phyloP scores from a whole-genome alignment of 768 basidiomycete genomes.

The Trametes cubensis region DNA sequence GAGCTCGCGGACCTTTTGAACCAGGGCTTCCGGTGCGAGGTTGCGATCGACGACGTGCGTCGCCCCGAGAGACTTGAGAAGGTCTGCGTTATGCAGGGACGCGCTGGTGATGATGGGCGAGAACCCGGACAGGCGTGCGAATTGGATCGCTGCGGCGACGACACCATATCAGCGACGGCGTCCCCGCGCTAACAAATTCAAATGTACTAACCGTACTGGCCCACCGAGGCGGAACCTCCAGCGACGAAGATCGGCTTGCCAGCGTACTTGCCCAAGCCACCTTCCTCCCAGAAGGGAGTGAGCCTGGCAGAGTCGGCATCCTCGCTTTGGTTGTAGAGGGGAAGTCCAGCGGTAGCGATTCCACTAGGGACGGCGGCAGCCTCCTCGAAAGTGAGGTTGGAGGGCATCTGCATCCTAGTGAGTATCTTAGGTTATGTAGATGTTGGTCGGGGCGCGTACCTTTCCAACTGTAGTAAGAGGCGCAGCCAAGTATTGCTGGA shows the following conservation, averaged over 20 bases:
- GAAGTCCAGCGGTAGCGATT: slow-evolving; percentile 39
- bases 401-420: slow-evolving; percentile 33
- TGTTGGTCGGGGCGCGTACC: slow-evolving; percentile 4
- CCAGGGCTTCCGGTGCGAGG: slow-evolving; percentile 6
- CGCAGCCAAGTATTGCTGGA: slow-evolving; percentile 33
- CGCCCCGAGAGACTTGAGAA: slow-evolving; percentile 34
- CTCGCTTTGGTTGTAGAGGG: slow-evolving; percentile 33
- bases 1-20: slow-evolving; percentile 14
- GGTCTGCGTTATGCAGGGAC: slow-evolving; percentile 28
- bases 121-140: slow-evolving; percentile 34
- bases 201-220: slow-evolving; percentile 30
- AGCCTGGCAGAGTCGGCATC: slow-evolving; percentile 21
- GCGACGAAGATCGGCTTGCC: slow-evolving; percentile 36
- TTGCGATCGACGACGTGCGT: slow-evolving; percentile 36
- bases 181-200: slow-evolving; percentile 1
- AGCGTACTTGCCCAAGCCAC: slow-evolving; percentile 34
- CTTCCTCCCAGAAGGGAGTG: slow-evolving; percentile 31
- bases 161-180: background rate
- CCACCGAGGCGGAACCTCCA: slow-evolving; percentile 34
- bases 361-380: slow-evolving; percentile 44
- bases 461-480: slow-evolving; percentile 30
- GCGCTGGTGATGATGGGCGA: slow-evolving; percentile 37
- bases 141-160: slow-evolving; percentile 28
- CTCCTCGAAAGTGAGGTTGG: slow-evolving; percentile 40
- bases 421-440: background rate